phyloP scores from a whole-genome alignment of 2,329 filamentous ascomycete species.

The Eurotiales sp. region DNA sequence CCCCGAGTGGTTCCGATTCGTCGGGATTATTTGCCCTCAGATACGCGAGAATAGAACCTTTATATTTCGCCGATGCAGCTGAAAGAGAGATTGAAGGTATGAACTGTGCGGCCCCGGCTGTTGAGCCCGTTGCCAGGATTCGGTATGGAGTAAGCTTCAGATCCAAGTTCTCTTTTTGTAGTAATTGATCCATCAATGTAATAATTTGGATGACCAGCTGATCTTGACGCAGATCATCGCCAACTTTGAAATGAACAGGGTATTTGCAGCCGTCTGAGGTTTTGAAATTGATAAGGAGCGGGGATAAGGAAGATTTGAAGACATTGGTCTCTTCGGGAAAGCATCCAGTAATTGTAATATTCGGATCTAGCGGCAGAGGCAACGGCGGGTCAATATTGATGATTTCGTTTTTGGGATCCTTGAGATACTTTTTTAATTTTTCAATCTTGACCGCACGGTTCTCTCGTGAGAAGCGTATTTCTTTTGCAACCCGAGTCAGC shows the following conservation, averaged over 20 bases:
- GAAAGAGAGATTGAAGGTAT: constrained; percentile 82
- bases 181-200: constrained; percentile 91
- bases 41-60: constrained; percentile 72
- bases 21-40: constrained; percentile 88
- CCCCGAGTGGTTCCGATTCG: constrained; percentile 71
- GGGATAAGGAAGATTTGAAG: constrained; percentile 92
- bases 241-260: constrained; percentile 94
- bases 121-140: constrained; percentile 87
- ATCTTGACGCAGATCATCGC: constrained; percentile 93
- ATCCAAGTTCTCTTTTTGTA: constrained; percentile 94
- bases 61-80: constrained; percentile 78
- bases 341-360: constrained; percentile 72
- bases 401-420: constrained; percentile 87
- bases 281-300: constrained; percentile 86
- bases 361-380: constrained; percentile 83
- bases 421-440: constrained; percentile 75
- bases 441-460: constrained; percentile 78
- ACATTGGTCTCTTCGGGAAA: constrained; percentile 81
- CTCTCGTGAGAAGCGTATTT: constrained; percentile 76
- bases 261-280: constrained; percentile 74
- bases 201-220: constrained; percentile 98
- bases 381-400: constrained; percentile 78
- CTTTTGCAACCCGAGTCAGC: constrained; percentile 81
- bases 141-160: constrained; percentile 94
- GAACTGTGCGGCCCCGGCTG: constrained; percentile 89